Evolutionary conservation across 768 basidiomycete genomes (phyloP).

Genomic region (Lactarius tabidus): DNA sequence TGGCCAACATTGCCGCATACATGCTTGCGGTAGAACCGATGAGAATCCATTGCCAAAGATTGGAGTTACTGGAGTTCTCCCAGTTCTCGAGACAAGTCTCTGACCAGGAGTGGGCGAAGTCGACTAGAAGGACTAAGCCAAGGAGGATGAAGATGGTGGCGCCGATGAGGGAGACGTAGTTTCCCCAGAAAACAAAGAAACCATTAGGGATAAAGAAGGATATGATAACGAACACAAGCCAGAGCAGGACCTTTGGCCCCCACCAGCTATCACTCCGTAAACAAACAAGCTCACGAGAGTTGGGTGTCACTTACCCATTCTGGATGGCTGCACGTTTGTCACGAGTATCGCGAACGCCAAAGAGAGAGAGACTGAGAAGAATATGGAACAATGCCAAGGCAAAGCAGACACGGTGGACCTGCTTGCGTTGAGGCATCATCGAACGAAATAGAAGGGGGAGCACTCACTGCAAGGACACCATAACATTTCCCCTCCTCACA

Average conservation of each 20-base stretch:
- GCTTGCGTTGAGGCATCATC: conserved; percentile 11
- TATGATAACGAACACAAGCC: conserved; percentile 74
- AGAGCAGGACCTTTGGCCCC: conserved; percentile 93
- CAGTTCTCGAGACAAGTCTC: conserved; percentile 95
- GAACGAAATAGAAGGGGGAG: not conserved
- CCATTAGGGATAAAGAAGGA: conserved; percentile 96
- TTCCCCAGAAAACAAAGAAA: conserved; percentile 98
- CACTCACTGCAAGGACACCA: conserved; percentile 85
- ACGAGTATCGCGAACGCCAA: conserved; percentile 86
- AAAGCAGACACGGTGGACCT: conserved; percentile 97
- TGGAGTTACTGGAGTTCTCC: conserved; percentile 76
- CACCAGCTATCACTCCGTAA: conserved; percentile 68
- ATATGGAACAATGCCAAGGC: conserved; percentile 87
- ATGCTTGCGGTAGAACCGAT: conserved; percentile 88
- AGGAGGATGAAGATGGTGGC: conserved; percentile 95
- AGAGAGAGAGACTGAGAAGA: conserved; percentile 69
- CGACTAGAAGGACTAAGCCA: conserved; percentile 93
- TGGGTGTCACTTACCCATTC: conserved; percentile 66
- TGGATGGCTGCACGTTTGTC: conserved; percentile 94
- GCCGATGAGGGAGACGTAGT: conserved; percentile 87
- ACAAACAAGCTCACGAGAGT: conserved; percentile 13
- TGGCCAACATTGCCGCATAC: conserved; percentile 78
- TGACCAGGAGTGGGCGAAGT: conserved; percentile 98
- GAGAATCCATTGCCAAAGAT: conserved; percentile 94
- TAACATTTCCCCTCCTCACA: conserved; percentile 93